A percentile compares a stretch with the other conserved stretches of the same genome.
These are phyloP conservation scores for Limnanthes douglasii DNA, from an alignment of 345 rosid species.

Conservation along the genomic window DNA sequence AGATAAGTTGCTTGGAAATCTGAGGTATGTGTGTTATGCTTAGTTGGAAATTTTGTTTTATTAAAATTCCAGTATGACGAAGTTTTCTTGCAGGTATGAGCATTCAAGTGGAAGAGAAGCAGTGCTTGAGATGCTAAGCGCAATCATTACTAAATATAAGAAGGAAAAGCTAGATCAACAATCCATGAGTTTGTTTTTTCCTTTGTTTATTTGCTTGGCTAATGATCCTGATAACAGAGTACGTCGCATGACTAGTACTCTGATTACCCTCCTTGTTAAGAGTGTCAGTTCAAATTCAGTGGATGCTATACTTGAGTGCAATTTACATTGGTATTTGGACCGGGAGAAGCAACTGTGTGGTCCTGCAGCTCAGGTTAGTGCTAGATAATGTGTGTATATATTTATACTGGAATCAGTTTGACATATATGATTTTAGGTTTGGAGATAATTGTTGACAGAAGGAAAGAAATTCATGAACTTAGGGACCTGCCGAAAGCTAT, in stretches of 20 bases:
- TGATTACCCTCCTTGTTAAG: constrained; percentile 40
- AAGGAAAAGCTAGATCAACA: constrained; percentile 36
- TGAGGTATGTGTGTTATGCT: constrained; percentile 52
- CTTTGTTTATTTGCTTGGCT: constrained; percentile 44
- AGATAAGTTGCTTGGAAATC: constrained; percentile 42
- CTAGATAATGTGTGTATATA: constrained; percentile 7
- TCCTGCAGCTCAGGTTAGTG: constrained; percentile 77
- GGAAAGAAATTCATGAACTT: too few species aligned
- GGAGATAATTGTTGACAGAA: too few species aligned
- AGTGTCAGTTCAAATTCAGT: constrained; percentile 29
- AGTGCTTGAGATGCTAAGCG: constrained; percentile 74
- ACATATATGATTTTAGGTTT: too few species aligned
- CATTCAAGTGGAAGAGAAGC: constrained; percentile 82
- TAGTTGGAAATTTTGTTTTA: too few species aligned
- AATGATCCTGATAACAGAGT: constrained; percentile 51
- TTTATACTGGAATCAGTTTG: constrained; percentile 2
- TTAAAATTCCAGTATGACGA: too few species aligned
- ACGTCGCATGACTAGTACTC: constrained; percentile 34
- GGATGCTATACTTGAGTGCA: constrained; percentile 24
- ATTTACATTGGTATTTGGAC: constrained; percentile 52
- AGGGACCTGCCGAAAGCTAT: too few species aligned
- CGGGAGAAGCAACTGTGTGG: constrained; percentile 33
- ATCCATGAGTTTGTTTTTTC: constrained; percentile 30
- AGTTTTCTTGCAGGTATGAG: constrained; percentile 42
- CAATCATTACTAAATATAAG: constrained; percentile 40